A percentile compares a stretch with the other conserved stretches of the same genome.
Conservation (phyloP, 169 alveolate species). For the Perkinsus olseni region DNA sequence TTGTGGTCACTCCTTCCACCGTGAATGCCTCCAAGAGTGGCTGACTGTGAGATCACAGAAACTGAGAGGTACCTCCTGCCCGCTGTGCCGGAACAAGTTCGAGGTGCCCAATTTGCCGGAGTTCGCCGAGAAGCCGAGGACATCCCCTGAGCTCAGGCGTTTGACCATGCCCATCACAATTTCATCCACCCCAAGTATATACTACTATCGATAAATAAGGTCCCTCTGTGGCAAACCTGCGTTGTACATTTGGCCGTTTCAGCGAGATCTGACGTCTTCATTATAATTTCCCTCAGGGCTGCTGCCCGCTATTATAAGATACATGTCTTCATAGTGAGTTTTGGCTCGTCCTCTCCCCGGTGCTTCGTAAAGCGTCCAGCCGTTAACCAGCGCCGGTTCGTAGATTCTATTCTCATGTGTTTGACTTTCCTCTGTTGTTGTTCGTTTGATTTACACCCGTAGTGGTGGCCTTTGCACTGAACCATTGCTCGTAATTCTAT, state of each 20-base stretch:
- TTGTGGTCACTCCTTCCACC: not conserved
- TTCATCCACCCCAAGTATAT: not conserved
- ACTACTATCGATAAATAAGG: not conserved
- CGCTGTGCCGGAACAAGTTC: not conserved
- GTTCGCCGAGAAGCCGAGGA: not conserved
- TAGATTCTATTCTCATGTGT: not conserved
- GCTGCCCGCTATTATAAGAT: too few species aligned
- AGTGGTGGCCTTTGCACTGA: too few species aligned
- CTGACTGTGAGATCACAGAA: not conserved
- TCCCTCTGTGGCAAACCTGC: too few species aligned
- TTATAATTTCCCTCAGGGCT: not conserved
- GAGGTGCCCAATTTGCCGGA: not conserved
- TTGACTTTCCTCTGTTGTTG: not conserved
- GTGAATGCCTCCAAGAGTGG: not conserved
- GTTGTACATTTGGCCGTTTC: not conserved
- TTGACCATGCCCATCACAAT: not conserved
- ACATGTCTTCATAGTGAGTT: too few species aligned
- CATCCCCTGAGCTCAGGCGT: not conserved
- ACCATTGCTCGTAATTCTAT: too few species aligned
- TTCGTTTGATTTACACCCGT: not conserved
- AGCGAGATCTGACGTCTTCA: not conserved
- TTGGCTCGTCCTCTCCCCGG: too few species aligned
- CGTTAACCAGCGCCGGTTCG: not conserved
- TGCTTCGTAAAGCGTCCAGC: not conserved
- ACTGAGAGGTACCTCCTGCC: not conserved